Evolutionary conservation across 1,284 basidiomycete species (phyloP).

Genomic region (Moesziomyces aphidis): DNA sequence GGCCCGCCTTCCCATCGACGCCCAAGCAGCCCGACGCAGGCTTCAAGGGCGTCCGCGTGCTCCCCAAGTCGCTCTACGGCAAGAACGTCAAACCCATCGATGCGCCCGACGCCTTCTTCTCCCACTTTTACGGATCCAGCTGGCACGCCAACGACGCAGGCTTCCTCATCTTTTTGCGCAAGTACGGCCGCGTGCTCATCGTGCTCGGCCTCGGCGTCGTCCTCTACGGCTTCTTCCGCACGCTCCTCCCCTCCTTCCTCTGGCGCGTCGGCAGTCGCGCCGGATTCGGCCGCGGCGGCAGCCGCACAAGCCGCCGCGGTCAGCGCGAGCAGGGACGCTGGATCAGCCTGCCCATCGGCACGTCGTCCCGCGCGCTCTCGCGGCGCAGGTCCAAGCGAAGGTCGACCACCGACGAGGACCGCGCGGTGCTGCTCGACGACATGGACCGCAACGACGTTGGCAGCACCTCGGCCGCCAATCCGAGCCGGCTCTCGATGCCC

Average conservation of each 20-base stretch:
- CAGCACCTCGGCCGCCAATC: slow-evolving; percentile 32
- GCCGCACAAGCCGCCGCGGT: neutral
- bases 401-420: slow-evolving; percentile 29
- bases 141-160: slow-evolving; percentile 74
- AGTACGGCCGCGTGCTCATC: slow-evolving; percentile 60
- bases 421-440: slow-evolving; percentile 19
- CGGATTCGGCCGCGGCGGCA: slow-evolving; percentile 18
- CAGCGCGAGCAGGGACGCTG: slow-evolving; percentile 22
- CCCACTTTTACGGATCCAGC: slow-evolving; percentile 94
- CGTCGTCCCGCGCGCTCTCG: slow-evolving; percentile 4
- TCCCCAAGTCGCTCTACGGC: slow-evolving; percentile 93
- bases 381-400: slow-evolving; percentile 25
- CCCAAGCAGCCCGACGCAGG: slow-evolving; percentile 78
- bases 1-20: slow-evolving; percentile 89
- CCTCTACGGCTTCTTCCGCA: slow-evolving; percentile 42
- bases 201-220: slow-evolving; percentile 49
- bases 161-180: slow-evolving; percentile 65
- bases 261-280: slow-evolving; percentile 17
- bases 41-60: slow-evolving; percentile 75
- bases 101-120: slow-evolving; percentile 85
- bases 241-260: slow-evolving; percentile 33
- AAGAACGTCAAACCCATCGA: slow-evolving; percentile 89
- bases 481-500: slow-evolving; percentile 29
- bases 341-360: slow-evolving; percentile 50
- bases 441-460: slow-evolving; percentile 14